A percentile compares a stretch with the other conserved stretches of the same genome.
Evolutionary conservation across 257 asterid genomes (phyloP).

Genomic region (Ocimum tenuiflorum): DNA sequence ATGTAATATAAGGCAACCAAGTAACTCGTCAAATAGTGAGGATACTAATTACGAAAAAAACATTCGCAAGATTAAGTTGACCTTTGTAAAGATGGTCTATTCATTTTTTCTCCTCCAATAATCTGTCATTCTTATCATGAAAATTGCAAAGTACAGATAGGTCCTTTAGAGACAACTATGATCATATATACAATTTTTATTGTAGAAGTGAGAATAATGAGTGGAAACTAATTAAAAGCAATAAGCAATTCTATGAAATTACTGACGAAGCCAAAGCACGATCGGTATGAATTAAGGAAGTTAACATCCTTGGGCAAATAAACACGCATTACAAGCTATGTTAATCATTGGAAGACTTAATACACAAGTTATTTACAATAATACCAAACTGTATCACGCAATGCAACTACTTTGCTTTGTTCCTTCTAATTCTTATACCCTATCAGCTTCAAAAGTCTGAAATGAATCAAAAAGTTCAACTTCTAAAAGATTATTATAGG

Average conservation of each 20-base stretch:
- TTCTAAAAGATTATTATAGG: neutral
- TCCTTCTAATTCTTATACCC: neutral
- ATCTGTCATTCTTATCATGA: neutral
- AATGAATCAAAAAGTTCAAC: neutral
- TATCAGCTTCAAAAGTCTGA: conserved; percentile 12
- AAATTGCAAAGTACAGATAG: no score
- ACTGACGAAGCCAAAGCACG: neutral
- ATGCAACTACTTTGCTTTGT: neutral
- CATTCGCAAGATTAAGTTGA: neutral
- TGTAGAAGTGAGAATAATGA: neutral
- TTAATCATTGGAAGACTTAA: neutral
- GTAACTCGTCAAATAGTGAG: neutral
- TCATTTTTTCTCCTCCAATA: neutral
- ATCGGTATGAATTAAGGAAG: neutral
- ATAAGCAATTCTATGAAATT: neutral
- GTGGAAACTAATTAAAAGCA: neutral
- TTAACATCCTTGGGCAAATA: neutral
- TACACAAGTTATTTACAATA: neutral
- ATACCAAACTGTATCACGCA: neutral
- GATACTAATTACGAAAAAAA: neutral
- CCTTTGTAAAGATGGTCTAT: neutral
- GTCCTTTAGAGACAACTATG: neutral
- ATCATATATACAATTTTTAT: neutral
- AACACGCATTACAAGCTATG: neutral
- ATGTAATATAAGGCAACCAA: neutral